Conservation (phyloP, 2,329 filamentous ascomycete genomes). For the Trichoderma afroharzianum region DNA sequence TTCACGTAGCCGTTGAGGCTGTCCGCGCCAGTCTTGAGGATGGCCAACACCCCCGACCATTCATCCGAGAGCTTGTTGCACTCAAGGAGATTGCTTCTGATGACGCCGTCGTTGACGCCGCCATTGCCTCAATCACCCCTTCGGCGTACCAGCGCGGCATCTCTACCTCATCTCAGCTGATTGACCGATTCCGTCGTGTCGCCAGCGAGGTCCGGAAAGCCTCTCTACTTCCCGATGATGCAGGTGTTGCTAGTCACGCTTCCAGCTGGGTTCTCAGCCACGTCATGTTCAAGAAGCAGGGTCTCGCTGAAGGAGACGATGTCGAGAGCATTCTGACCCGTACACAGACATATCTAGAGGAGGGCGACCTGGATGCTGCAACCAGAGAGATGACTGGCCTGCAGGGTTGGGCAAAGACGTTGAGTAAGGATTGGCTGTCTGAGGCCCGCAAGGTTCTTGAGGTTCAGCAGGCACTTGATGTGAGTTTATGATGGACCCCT, state of each 20-base stretch:
- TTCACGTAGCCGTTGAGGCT: conserved; percentile 92
- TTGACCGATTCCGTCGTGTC: conserved; percentile 94
- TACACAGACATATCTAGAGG: conserved; percentile 85
- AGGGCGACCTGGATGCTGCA: conserved; percentile 86
- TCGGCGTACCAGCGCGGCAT: conserved; percentile 89
- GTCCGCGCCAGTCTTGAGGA: conserved; percentile 80
- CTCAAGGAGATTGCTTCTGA: conserved; percentile 87
- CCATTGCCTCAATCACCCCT: conserved; percentile 95
- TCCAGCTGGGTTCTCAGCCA: conserved; percentile 88
- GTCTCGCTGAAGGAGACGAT: conserved; percentile 76
- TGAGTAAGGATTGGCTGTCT: conserved; percentile 89
- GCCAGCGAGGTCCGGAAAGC: conserved; percentile 92
- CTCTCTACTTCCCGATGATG: conserved; percentile 84
- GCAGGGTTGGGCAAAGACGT: conserved; percentile 89
- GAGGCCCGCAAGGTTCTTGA: conserved; percentile 91
- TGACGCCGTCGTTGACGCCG: conserved; percentile 83
- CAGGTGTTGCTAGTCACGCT: conserved; percentile 90
- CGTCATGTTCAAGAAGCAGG: conserved; percentile 93
- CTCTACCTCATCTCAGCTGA: conserved; percentile 75
- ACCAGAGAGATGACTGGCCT: conserved; percentile 93
- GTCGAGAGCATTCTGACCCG: conserved; percentile 90
- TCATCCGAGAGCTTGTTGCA: conserved; percentile 87
- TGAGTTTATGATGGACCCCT: conserved; percentile 45
- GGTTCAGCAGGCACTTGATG: conserved; percentile 93
- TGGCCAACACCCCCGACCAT: conserved; percentile 69